A percentile compares a stretch with the other conserved stretches of the same genome.
phyloP scores from a whole-genome alignment of 331 rosid genomes.

The Quercus phellos region DNA sequence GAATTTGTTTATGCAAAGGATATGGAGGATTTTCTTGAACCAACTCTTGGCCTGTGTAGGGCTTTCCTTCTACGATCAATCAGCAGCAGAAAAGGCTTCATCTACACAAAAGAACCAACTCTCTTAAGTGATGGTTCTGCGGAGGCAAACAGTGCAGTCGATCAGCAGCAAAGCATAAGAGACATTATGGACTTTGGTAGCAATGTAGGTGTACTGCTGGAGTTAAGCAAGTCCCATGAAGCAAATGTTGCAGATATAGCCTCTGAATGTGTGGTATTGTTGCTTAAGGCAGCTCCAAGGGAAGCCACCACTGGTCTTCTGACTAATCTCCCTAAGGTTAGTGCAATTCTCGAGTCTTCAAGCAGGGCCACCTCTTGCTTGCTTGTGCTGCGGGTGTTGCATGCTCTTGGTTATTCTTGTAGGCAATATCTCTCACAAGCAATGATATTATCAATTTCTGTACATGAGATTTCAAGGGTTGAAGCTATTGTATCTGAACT shows the following conservation, averaged over 20 bases:
- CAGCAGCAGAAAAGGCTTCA: constrained; percentile 51
- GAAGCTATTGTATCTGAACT: constrained; percentile 74
- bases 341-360: constrained; percentile 69
- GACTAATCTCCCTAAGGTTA: constrained; percentile 76
- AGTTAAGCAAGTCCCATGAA: constrained; percentile 51
- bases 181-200: constrained; percentile 83
- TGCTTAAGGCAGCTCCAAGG: constrained; percentile 88
- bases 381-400: constrained; percentile 64
- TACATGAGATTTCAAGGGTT: constrained; percentile 67
- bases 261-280: constrained; percentile 74
- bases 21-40: constrained; percentile 94
- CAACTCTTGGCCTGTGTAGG: constrained; percentile 82
- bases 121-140: constrained; percentile 53
- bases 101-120: constrained; percentile 48
- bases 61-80: constrained; percentile 85
- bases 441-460: constrained; percentile 84
- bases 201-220: constrained; percentile 73
- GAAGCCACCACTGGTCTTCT: constrained; percentile 88
- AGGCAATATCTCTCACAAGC: constrained; percentile 76
- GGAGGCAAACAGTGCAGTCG: constrained; percentile 44
- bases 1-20: constrained; percentile 83
- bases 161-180: constrained; percentile 74
- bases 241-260: constrained; percentile 59
- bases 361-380: constrained; percentile 41
- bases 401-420: constrained; percentile 79